Evolutionary conservation across 2,329 filamentous ascomycete species (phyloP).

Genomic region (Fusarium keratoplasticum): DNA sequence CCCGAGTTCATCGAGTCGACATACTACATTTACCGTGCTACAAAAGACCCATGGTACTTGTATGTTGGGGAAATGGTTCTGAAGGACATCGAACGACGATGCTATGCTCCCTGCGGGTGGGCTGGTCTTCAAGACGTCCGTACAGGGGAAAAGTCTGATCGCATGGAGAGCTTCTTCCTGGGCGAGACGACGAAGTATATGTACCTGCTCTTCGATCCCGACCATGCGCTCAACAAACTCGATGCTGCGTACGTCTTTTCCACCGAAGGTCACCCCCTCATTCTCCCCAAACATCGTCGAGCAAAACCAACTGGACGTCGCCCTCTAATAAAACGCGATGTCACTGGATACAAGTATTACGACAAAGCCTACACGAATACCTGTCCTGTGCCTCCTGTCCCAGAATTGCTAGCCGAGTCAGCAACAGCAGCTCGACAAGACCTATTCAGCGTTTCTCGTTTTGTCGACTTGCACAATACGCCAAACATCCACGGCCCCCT

Average conservation of each 20-base stretch:
- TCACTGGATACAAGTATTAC: conserved; percentile 51
- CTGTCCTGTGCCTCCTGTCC: conserved; percentile 73
- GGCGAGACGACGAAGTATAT: conserved; percentile 97
- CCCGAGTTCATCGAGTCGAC: conserved; percentile 98
- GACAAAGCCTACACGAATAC: conserved; percentile 64
- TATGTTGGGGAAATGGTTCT: conserved; percentile 97
- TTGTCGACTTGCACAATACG: conserved; percentile 84
- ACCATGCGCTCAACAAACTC: conserved; percentile 87
- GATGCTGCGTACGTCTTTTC: conserved; percentile 94
- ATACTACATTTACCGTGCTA: conserved; percentile 95
- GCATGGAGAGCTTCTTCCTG: conserved; percentile 99
- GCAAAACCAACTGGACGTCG: conserved; percentile 13
- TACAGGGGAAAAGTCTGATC: conserved; percentile 87
- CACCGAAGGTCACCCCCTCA: conserved; percentile 92
- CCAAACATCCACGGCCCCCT: conserved; percentile 69
- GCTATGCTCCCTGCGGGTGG: conserved; percentile 93
- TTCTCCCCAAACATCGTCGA: conserved; percentile 71
- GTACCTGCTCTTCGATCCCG: conserved; percentile 87
- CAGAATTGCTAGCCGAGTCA: conserved; percentile 78
- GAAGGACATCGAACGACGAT: conserved; percentile 86
- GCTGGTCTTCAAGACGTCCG: conserved; percentile 86
- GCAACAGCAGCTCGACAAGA: conserved; percentile 82
- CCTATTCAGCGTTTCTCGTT: conserved; percentile 87
- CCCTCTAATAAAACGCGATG: conserved; percentile 18
- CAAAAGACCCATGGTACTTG: conserved; percentile 94